Base-by-base conservation (phyloP, 257 asterid species). In the Ophiorrhiza pumila region DNA sequence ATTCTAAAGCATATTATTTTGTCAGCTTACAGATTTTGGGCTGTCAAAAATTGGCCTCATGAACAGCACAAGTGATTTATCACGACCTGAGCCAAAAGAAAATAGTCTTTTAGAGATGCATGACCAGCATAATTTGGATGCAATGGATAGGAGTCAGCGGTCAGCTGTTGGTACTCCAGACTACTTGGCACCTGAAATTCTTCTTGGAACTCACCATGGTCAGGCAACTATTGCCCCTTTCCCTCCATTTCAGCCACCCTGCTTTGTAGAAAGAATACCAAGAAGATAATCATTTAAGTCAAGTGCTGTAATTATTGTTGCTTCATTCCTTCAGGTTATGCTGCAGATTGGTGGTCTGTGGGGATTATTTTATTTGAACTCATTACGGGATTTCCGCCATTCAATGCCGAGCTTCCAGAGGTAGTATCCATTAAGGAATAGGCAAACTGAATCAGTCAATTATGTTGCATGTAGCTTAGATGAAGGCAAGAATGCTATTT, bases 101-200 rank as follows among this genome's bases (percentile, higher is more conserved):
- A 60, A 71, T 78, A 82, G 74, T 10, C 63, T 79, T 76, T 68
- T 79, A 27, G 87, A 86, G 78, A 58, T 65, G 69, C 80, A 83
- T 73, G 76, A 80, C 71, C 87, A 78, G 83, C 85, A 76, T 70
- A 80, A 76, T 78, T 53, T 80, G 27, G 90, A 88, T 76, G 50
- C 72, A 55, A 67, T 56, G 73, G 86, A 80, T 20, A 75, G 69
- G 70, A 49, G 76, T 68, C 87, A 85, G 66, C 82, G 76, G 71
- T 91, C 97, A 75, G 98, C 98, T 75, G 95, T 91, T 81, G 98
- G 98, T 56, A 93, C 98, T 74, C 98, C 98, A 1, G 98, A 93
- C 82, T 93, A 93, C 85, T 88, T 93, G 91, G 97, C 97, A 14
- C 98, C 98, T 46, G 98, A 94, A 83, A 94, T 94, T 83, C 97